Base-by-base conservation (phyloP, 805 yeast genomes). In the Starmerella davenportii region DNA sequence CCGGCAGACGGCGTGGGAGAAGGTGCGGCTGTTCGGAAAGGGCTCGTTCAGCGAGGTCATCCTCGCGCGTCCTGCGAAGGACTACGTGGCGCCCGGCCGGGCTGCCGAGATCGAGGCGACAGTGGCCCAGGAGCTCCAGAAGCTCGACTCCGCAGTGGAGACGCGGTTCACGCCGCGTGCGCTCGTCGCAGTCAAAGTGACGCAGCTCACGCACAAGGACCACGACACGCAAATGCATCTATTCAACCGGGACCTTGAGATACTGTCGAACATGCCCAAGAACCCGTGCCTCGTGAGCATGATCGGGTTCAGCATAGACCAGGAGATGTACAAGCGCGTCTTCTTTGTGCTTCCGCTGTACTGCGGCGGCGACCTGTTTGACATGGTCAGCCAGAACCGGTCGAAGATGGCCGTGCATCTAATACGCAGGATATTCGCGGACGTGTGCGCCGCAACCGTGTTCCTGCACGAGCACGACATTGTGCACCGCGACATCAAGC, bases 401-500 rank as follows among this genome's bases (percentile, higher is more conserved):
- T 49, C 61, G 8, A 47, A 59, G 34, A 42, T 81, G 39, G 52
- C 63, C 17, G 63, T 76, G 49, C 50, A 56, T 32, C 59, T 77
- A 7, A 60, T 79, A 2, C 63, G 72, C 40, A 63, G 80, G 21
- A 60, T 84, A 0, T 77, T 79, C 45, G 68, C 76, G 5, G 94
- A 90, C 55, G 51, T 80, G 2, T 69, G 73, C 3, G 54, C 66
- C 9, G 87, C 93, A 0, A 73, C 84, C 2, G 61, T 65, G 19
- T 82, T 78, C 52, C 59, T 87, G 38, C 98, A 90, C 55, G 50
- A 55, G 3, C 60, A 69, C 40, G 58, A 68, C 43, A 70, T 85
- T 21, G 80, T 85, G 7, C 98, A 90, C 58, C 72, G 96, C 42
- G 98, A 90, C 53, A 69, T 90, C 48, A 90, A 90, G 60, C 63